Conservation (phyloP, 805 yeast genomes). For the Candida montana region DNA sequence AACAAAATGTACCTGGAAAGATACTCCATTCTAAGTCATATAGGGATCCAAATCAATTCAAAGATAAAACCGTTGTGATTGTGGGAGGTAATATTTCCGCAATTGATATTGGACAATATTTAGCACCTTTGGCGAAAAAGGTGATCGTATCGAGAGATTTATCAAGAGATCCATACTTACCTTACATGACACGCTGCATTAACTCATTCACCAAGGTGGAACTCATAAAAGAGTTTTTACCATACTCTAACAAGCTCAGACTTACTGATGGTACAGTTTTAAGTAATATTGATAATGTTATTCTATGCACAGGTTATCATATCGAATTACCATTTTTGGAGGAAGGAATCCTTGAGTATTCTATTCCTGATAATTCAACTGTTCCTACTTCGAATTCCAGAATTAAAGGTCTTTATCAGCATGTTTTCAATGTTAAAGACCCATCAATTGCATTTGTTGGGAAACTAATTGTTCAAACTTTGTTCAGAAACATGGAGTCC, state of each 20-base stretch:
- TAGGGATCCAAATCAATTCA: constrained; percentile 35
- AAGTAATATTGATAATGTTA: constrained; percentile 31
- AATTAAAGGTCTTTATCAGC: constrained; percentile 39
- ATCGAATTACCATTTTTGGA: constrained; percentile 34
- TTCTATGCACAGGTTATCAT: constrained; percentile 42
- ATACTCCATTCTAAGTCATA: constrained; percentile 49
- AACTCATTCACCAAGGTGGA: constrained; percentile 24
- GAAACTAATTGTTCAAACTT: constrained; percentile 33
- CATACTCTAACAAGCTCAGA: constrained; percentile 24
- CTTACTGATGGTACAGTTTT: constrained; percentile 32
- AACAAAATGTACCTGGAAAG: constrained; percentile 35
- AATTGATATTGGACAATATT: constrained; percentile 41
- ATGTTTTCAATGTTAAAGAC: constrained; percentile 40
- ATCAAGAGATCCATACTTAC: constrained; percentile 49
- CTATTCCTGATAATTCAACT: constrained; percentile 19
- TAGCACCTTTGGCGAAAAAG: constrained; percentile 30
- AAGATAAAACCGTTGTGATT: constrained; percentile 26
- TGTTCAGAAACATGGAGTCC: constrained; percentile 46
- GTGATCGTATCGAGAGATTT: constrained; percentile 69
- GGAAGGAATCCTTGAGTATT: constrained; percentile 19
- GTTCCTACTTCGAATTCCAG: constrained; percentile 27
- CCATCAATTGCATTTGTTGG: constrained; percentile 44
- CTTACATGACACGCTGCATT: constrained; percentile 30
- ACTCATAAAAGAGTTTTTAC: constrained; percentile 23
- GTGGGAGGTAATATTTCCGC: constrained; percentile 42